A percentile compares a stretch with the other conserved stretches of the same genome.
phyloP scores from a whole-genome alignment of 192 early-diverging fungal species.

The Podila epigama region DNA sequence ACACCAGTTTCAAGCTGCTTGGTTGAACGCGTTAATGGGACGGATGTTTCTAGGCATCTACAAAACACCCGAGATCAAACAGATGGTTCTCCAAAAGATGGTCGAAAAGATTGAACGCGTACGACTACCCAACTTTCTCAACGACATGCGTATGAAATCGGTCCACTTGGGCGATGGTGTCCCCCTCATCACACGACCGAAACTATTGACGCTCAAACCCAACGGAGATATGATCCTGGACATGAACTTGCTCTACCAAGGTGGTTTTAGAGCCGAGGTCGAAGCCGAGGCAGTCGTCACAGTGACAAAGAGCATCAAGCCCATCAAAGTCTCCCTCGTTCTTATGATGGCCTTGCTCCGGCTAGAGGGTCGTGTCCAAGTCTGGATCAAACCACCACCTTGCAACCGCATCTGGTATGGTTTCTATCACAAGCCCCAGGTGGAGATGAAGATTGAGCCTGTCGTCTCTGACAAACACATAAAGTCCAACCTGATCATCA shows the following conservation, averaged over 20 bases:
- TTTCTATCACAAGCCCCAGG: constrained; percentile 78
- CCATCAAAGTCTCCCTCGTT: constrained; percentile 79
- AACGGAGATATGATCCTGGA: constrained; percentile 78
- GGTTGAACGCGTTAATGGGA: constrained; percentile 89
- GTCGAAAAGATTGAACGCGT: constrained; percentile 68
- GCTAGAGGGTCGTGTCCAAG: constrained; percentile 75
- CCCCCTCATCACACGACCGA: constrained; percentile 79
- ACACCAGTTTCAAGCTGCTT: constrained; percentile 60
- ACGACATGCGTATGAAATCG: constrained; percentile 79
- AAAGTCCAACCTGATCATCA: constrained; percentile 77
- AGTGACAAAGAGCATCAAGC: constrained; percentile 61
- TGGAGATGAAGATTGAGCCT: constrained; percentile 78
- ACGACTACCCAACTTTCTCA: constrained; percentile 73
- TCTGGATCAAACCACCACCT: constrained; percentile 81
- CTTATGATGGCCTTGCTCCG: constrained; percentile 77
- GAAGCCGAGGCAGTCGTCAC: constrained; percentile 71
- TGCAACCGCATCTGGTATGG: constrained; percentile 89
- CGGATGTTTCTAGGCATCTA: constrained; percentile 78
- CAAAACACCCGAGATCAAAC: constrained; percentile 65
- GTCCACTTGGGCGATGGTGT: constrained; percentile 80
- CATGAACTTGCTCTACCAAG: constrained; percentile 78
- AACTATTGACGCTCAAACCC: constrained; percentile 72
- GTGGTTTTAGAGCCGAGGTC: constrained; percentile 78
- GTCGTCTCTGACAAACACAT: constrained; percentile 88
- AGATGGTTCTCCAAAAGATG: constrained; percentile 68